These are phyloP conservation scores for Serendipita sp. DNA, from an alignment of 768 basidiomycete genomes.

Conservation along the genomic window DNA sequence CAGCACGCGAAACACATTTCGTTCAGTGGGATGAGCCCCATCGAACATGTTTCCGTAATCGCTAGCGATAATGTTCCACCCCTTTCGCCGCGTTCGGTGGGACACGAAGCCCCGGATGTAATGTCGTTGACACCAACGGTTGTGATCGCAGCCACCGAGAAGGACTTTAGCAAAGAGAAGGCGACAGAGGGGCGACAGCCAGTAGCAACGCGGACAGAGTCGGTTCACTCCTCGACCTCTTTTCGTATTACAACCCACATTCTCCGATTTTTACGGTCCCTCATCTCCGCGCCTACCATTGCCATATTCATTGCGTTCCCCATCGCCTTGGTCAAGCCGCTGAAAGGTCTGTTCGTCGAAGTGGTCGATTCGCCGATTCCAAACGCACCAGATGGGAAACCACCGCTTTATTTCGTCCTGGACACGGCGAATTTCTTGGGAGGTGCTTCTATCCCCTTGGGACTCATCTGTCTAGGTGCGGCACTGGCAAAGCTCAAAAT, in stretches of 20 bases:
- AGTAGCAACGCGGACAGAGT: background rate
- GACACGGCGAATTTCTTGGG: constrained; percentile 46
- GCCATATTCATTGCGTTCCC: constrained; percentile 38
- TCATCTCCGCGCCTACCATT: constrained; percentile 34
- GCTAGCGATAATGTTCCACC: background rate
- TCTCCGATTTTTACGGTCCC: constrained; percentile 19
- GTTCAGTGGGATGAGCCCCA: background rate
- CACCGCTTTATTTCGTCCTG: constrained; percentile 46
- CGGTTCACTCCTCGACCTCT: background rate
- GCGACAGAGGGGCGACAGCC: background rate
- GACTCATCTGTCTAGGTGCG: constrained; percentile 45
- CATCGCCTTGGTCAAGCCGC: constrained; percentile 36
- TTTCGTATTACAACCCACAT: background rate
- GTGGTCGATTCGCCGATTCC: constrained; percentile 30
- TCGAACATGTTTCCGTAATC: background rate
- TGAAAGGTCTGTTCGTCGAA: constrained; percentile 46
- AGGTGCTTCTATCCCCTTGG: constrained; percentile 45
- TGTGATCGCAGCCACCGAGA: background rate
- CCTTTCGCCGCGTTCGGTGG: background rate
- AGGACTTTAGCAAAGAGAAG: background rate
- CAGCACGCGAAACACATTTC: background rate
- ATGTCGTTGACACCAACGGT: constrained; percentile 2
- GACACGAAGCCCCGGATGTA: background rate
- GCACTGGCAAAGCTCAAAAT: constrained; percentile 43
- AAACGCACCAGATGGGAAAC: constrained; percentile 46